A percentile compares a stretch with the other conserved stretches of the same genome.
These are phyloP conservation scores for Phytophthora multivora DNA, from an alignment of 352 stramenopile species.

Conservation along the genomic window DNA sequence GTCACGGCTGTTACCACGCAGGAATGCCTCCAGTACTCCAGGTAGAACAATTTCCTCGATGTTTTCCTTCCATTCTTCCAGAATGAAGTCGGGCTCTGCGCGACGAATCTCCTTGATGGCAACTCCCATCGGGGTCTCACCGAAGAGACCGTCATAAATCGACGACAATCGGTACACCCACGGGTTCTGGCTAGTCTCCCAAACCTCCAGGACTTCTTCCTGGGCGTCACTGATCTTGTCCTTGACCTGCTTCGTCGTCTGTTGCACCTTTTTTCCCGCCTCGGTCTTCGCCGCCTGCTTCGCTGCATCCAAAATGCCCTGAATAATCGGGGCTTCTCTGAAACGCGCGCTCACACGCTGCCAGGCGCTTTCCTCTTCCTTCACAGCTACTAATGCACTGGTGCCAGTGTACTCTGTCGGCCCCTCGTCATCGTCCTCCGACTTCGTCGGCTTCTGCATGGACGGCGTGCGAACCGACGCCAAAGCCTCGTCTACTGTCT, in stretches of 20 bases:
- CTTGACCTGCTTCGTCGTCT: conserved; percentile 76
- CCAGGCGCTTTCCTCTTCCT: conserved; percentile 94
- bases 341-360: conserved; percentile 94
- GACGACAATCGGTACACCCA: conserved; percentile 97
- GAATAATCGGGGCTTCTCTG: conserved; percentile 95
- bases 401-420: conserved; percentile 66
- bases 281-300: conserved; percentile 81
- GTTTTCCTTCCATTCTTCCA: conserved; percentile 96
- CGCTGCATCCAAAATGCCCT: conserved; percentile 84
- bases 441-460: conserved; percentile 43
- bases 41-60: conserved; percentile 95
- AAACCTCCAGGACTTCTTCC: conserved; percentile 93
- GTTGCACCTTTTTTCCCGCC: conserved; percentile 71
- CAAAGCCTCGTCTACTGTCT: conserved; percentile 77
- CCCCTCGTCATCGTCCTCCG: conserved; percentile 43
- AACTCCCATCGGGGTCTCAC: conserved; percentile 95
- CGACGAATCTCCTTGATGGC: conserved; percentile 95
- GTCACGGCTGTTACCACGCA: conserved; percentile 94
- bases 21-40: conserved; percentile 94
- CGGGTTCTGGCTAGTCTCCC: conserved; percentile 99
- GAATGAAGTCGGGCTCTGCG: conserved; percentile 96
- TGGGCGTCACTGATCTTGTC: conserved; percentile 83
- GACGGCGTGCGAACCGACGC: conserved; percentile 66
- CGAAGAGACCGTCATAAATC: conserved; percentile 98
- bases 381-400: conserved; percentile 86